Conservation (phyloP, 441 rosid genomes). For the Arabidopsis hybrid region DNA sequence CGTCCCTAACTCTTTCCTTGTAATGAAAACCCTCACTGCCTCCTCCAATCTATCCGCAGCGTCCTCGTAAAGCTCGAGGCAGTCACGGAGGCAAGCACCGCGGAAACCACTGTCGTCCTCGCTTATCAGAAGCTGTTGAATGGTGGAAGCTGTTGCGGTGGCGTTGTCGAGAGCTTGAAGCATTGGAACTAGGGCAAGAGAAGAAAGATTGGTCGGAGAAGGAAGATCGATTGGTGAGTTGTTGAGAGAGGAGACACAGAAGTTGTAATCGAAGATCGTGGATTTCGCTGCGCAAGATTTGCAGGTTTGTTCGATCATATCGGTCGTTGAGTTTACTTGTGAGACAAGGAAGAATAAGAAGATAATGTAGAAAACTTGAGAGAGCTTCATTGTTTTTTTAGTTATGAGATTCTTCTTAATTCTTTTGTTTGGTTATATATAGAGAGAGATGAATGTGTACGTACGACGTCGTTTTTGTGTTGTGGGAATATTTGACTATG, state of each 20-base stretch:
- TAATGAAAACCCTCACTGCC: conserved; percentile 51
- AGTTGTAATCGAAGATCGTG: conserved; percentile 43
- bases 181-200: conserved; percentile 58
- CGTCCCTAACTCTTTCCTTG: conserved; percentile 40
- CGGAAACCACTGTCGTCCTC: conserved; percentile 37
- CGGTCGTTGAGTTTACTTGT: conserved; percentile 34
- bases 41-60: conserved; percentile 52
- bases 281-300: conserved; percentile 53
- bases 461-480: conserved; percentile 4
- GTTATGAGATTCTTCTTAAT: not conserved
- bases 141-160: conserved; percentile 52
- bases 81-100: conserved; percentile 53
- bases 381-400: conserved; percentile 32
- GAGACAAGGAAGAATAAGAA: conserved; percentile 16
- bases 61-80: conserved; percentile 53
- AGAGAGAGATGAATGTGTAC: not conserved
- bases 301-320: conserved; percentile 56
- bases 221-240: conserved; percentile 52
- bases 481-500: not conserved
- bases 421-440: not conserved
- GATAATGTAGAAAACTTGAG: conserved; percentile 4
- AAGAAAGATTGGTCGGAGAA: conserved; percentile 52
- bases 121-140: conserved; percentile 42
- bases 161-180: conserved; percentile 65
- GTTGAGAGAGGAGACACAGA: conserved; percentile 54